These are phyloP conservation scores for Biscutella laevigata DNA, from an alignment of 441 rosid genomes.

Conservation along the genomic window DNA sequence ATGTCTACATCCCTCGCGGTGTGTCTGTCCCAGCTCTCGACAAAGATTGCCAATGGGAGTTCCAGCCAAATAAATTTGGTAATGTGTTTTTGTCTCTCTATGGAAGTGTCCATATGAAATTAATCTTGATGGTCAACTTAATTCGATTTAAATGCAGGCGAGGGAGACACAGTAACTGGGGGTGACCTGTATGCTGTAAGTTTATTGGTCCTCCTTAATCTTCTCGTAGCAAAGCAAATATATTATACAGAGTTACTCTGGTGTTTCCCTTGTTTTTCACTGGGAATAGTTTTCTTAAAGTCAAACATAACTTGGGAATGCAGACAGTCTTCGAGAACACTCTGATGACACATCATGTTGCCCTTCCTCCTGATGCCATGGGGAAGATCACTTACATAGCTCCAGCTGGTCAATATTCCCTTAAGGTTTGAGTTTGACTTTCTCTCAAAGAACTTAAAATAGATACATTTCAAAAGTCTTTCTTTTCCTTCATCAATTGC, in stretches of 20 bases:
- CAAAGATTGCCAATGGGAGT: slow-evolving; percentile 91
- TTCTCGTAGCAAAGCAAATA: slow-evolving; percentile 6
- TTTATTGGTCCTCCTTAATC: slow-evolving; percentile 21
- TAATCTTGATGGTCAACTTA: slow-evolving; percentile 4
- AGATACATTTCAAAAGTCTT: background rate
- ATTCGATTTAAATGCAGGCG: slow-evolving; percentile 42
- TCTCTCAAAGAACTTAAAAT: background rate
- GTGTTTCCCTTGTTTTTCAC: background rate
- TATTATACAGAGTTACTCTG: slow-evolving; percentile 2
- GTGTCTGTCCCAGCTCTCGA: slow-evolving; percentile 97
- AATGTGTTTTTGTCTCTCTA: slow-evolving; percentile 9
- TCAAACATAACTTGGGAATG: slow-evolving; percentile 22
- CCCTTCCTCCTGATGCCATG: slow-evolving; percentile 95
- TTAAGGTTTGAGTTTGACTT: slow-evolving; percentile 57
- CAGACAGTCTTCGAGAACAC: slow-evolving; percentile 96
- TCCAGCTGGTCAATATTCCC: slow-evolving; percentile 94
- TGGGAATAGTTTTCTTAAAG: background rate
- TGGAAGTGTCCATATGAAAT: background rate
- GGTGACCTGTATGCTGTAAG: slow-evolving; percentile 98
- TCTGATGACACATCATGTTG: slow-evolving; percentile 82
- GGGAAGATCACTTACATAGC: slow-evolving; percentile 89
- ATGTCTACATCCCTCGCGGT: slow-evolving; percentile 98
- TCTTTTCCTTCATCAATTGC: no score
- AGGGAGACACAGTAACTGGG: slow-evolving; percentile 94
- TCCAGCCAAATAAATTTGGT: slow-evolving; percentile 90